These are phyloP conservation scores for Immersiporthe knoxdaviesiana DNA, from an alignment of 2,329 filamentous ascomycete genomes.

Conservation along the genomic window DNA sequence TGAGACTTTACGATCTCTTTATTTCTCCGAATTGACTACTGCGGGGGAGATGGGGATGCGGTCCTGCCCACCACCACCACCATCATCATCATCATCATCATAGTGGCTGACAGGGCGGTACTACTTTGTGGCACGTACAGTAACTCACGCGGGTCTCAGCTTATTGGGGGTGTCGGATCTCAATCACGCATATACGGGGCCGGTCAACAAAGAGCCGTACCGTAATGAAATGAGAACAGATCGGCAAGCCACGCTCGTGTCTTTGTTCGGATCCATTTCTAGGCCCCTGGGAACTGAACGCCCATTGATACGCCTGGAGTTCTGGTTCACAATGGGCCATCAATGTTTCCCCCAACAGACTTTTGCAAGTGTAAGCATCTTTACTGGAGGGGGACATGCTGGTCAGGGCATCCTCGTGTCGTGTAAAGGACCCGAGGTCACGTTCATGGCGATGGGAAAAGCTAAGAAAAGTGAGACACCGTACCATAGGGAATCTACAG, in stretches of 20 bases:
- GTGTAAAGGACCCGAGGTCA: neutral
- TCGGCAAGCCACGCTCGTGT: neutral
- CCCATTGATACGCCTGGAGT: neutral
- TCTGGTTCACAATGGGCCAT: neutral
- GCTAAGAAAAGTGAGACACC: neutral
- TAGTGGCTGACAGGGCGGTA: neutral
- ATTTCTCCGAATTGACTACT: neutral
- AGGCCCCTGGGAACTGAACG: neutral
- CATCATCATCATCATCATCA: neutral
- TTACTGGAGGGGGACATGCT: neutral
- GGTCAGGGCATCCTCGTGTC: neutral
- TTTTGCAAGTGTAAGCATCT: neutral
- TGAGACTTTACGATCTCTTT: neutral
- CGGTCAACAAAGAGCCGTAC: neutral
- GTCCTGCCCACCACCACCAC: too few relatives aligned
- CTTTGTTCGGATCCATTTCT: neutral
- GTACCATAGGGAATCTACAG: too few relatives aligned
- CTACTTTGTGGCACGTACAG: neutral
- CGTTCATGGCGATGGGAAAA: neutral
- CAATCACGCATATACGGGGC: neutral
- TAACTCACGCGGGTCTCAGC: neutral
- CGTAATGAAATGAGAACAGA: neutral
- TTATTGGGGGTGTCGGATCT: neutral
- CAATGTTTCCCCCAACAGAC: neutral
- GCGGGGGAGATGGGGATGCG: neutral